A percentile compares a stretch with the other conserved stretches of the same genome.
phyloP scores from a whole-genome alignment of 1,139 yeast species.

The Yamadazyma dendronema region DNA sequence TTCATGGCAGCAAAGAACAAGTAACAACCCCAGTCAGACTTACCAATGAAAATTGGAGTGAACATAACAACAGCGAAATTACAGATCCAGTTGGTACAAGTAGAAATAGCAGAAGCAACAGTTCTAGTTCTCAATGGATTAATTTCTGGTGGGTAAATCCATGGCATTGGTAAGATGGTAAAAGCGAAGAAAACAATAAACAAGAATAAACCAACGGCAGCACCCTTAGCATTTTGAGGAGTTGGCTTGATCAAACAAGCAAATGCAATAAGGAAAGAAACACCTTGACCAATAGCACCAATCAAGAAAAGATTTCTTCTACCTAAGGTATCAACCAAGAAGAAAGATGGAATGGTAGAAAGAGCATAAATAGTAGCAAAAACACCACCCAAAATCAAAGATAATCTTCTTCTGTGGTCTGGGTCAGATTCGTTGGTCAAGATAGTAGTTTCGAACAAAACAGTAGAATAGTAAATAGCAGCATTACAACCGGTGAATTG shows the following conservation, averaged over 20 bases:
- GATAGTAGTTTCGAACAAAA: constrained; percentile 53
- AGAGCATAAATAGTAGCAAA: constrained; percentile 58
- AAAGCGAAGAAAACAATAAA: constrained; percentile 52
- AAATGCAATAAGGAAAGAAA: constrained; percentile 36
- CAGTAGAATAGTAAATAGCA: constrained; percentile 62
- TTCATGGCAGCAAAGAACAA: constrained; percentile 40
- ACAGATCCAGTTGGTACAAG: constrained; percentile 44
- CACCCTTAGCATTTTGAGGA: constrained; percentile 37
- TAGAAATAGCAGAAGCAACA: constrained; percentile 47
- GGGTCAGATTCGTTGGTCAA: constrained; percentile 20
- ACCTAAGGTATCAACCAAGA: constrained; percentile 58
- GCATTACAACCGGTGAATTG: constrained; percentile 62
- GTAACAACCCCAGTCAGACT: constrained; percentile 40
- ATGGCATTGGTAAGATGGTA: constrained; percentile 53
- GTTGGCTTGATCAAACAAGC: constrained; percentile 36
- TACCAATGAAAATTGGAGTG: constrained; percentile 39
- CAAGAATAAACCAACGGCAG: constrained; percentile 49
- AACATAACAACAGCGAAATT: constrained; percentile 46
- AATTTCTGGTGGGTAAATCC: constrained; percentile 60
- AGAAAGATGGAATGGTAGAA: constrained; percentile 58
- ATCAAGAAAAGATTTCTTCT: constrained; percentile 56
- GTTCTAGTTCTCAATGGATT: constrained; percentile 58
- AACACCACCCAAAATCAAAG: constrained; percentile 60
- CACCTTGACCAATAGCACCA: constrained; percentile 46
- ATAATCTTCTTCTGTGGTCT: constrained; percentile 33